These are phyloP conservation scores for Coelastrella sp. DNA, from an alignment of 139 green algal genomes.

Conservation along the genomic window DNA sequence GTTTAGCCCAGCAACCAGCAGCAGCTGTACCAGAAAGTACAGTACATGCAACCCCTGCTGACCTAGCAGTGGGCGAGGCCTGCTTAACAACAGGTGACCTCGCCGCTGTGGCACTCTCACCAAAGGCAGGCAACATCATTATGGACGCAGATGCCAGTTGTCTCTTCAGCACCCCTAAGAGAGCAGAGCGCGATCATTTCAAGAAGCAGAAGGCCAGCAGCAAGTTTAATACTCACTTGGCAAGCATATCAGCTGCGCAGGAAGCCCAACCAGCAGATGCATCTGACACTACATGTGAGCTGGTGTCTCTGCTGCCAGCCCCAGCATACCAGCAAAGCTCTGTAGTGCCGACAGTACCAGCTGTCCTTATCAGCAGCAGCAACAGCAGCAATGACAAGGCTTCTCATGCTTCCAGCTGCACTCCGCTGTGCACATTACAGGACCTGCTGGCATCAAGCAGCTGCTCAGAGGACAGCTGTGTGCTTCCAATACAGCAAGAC, in stretches of 20 bases:
- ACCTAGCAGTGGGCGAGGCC: background rate
- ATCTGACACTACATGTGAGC: background rate
- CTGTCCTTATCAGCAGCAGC: background rate
- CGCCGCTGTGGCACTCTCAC: background rate
- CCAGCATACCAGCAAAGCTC: background rate
- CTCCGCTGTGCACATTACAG: background rate
- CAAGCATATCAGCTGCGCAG: background rate
- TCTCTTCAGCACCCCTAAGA: constrained; percentile 7
- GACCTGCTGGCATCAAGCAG: background rate
- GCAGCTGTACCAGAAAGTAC: background rate
- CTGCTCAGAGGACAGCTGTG: too few species aligned
- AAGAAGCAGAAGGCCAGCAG: background rate
- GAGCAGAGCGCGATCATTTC: background rate
- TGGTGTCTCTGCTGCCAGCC: background rate
- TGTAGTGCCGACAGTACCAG: too few species aligned
- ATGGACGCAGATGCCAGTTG: constrained; percentile 18
- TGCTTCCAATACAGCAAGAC: too few species aligned
- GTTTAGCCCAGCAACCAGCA: background rate
- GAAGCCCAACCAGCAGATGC: background rate
- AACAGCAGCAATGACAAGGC: background rate
- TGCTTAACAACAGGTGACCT: background rate
- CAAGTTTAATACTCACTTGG: background rate
- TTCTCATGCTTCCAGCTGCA: background rate
- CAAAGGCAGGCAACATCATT: background rate
- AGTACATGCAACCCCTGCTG: background rate